Evolutionary conservation across 257 asterid genomes (phyloP).

Genomic region (Leonotis leonurus): DNA sequence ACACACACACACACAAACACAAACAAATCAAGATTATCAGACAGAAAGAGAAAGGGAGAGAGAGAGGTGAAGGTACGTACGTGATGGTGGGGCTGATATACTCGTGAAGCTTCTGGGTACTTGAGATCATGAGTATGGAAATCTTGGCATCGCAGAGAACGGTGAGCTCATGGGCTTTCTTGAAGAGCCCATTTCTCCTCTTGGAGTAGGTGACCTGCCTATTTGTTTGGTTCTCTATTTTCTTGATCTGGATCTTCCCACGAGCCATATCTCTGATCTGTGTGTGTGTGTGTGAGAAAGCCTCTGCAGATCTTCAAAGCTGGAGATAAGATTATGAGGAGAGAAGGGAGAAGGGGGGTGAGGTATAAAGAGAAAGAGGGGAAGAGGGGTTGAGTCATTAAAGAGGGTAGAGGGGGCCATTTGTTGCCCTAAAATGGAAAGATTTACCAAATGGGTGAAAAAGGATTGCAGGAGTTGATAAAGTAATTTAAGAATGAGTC

Average conservation of each 20-base stretch:
- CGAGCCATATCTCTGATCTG: constrained; percentile 60
- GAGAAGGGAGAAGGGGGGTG: no score
- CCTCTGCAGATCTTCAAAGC: neutral
- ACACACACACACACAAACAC: neutral
- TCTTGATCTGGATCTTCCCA: constrained; percentile 98
- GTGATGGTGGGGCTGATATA: constrained; percentile 69
- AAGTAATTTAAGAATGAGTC: constrained; percentile 65
- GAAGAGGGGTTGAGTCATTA: constrained; percentile 14
- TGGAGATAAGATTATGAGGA: constrained; percentile 23
- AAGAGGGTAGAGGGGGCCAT: constrained; percentile 31
- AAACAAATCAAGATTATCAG: no score
- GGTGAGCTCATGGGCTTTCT: constrained; percentile 87
- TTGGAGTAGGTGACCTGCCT: constrained; percentile 95
- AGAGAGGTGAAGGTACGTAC: no score
- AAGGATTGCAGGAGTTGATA: constrained; percentile 41
- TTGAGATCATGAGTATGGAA: constrained; percentile 78
- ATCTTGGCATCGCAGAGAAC: constrained; percentile 93
- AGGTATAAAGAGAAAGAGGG: neutral
- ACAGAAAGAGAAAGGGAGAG: neutral
- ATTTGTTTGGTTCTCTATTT: constrained; percentile 90
- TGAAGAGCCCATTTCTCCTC: constrained; percentile 94
- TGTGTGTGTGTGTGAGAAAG: no score
- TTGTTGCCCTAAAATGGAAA: constrained; percentile 37
- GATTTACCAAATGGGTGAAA: constrained; percentile 46
- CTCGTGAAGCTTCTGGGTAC: constrained; percentile 85